Conservation (phyloP, 2,329 filamentous ascomycete genomes). For the Trichophyton equinum region DNA sequence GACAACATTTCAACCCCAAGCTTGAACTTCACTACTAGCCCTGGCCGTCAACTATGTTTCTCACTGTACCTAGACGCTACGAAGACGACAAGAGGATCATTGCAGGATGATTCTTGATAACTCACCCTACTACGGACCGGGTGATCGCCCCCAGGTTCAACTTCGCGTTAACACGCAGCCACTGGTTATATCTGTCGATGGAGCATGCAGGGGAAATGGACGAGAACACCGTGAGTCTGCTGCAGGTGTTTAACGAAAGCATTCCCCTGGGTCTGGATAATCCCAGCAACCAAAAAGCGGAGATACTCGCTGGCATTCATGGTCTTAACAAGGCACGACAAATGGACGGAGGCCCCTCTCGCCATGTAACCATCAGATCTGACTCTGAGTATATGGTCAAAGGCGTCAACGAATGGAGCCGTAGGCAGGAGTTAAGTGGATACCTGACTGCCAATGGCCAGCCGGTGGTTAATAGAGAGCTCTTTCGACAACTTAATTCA, state of each 20-base stretch:
- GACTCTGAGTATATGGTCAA: neutral
- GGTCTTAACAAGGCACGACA: neutral
- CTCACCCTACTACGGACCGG: neutral
- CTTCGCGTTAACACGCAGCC: neutral
- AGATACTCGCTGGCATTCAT: neutral
- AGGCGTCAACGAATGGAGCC: neutral
- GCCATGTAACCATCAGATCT: neutral
- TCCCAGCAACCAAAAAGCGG: neutral
- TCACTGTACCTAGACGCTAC: too few species aligned
- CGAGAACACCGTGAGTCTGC: neutral
- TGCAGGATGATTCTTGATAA: neutral
- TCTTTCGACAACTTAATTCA: neutral
- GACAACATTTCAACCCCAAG: neutral
- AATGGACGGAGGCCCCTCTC: neutral
- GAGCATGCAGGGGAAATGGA: neutral
- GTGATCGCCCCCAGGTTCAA: neutral
- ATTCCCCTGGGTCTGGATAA: neutral
- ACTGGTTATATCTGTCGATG: neutral
- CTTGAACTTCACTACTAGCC: neutral
- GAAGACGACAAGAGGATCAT: neutral
- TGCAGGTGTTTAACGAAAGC: neutral
- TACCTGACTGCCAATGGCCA: neutral
- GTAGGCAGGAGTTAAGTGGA: neutral
- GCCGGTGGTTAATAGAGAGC: neutral
- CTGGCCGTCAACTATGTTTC: neutral